A percentile compares a stretch with the other conserved stretches of the same genome.
These are phyloP conservation scores for Musa beccarii DNA, from an alignment of 176 grass and related monocot genomes.

Conservation along the genomic window DNA sequence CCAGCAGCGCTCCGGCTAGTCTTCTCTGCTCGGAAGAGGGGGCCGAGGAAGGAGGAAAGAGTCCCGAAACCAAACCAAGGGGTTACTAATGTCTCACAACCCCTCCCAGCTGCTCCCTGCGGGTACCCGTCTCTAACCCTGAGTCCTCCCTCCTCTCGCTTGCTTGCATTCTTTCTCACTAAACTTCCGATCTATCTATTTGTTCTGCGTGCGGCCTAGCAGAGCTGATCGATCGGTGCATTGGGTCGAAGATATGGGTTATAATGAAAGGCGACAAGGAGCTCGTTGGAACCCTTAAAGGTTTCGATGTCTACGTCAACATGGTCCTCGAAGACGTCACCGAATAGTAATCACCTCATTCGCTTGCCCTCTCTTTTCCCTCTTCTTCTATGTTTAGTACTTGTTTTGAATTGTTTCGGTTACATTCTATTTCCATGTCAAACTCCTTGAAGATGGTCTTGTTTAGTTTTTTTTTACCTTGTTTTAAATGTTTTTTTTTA, in stretches of 20 bases:
- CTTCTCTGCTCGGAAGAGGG: neutral
- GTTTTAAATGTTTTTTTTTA: too few relatives aligned
- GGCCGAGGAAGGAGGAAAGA: neutral
- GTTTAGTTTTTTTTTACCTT: too few relatives aligned
- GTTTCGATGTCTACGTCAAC: conserved; percentile 98
- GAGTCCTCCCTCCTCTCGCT: neutral
- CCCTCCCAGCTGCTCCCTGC: conserved; percentile 95
- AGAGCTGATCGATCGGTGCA: conserved; percentile 97
- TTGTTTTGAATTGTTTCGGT: too few relatives aligned
- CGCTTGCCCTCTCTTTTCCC: too few relatives aligned
- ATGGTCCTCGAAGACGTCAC: conserved; percentile 99
- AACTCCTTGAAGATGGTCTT: too few relatives aligned
- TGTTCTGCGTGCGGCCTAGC: neutral
- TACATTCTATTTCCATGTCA: too few relatives aligned
- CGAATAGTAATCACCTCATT: conserved; percentile 50
- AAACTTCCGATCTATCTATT: neutral
- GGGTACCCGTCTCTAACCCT: conserved; percentile 26
- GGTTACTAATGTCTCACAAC: conserved; percentile 26
- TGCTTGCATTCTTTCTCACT: neutral
- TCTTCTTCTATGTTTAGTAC: too few relatives aligned
- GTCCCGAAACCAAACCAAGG: neutral
- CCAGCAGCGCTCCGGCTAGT: neutral
- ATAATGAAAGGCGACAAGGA: conserved; percentile 99
- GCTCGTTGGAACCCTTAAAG: conserved; percentile 84
- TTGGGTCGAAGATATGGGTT: conserved; percentile 99